phyloP scores from a whole-genome alignment of 306 rosid genomes.

The Mucuna pruriens region DNA sequence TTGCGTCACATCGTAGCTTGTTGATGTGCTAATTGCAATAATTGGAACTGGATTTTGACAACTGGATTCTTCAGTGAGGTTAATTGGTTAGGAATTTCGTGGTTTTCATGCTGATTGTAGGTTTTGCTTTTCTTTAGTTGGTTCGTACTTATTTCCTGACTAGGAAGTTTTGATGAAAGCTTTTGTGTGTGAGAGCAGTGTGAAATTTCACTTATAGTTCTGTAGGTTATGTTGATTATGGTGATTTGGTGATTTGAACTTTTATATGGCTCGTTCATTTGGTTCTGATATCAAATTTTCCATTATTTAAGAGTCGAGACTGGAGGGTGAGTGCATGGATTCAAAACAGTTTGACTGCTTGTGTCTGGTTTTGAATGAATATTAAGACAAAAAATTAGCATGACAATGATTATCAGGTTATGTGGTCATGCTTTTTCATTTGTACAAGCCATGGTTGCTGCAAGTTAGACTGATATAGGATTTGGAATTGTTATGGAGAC shows the following conservation, averaged over 20 bases:
- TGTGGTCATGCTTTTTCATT: not conserved
- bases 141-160: slow-evolving; percentile 1
- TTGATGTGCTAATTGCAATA: not conserved
- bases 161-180: not conserved
- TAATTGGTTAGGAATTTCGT: slow-evolving; percentile 7
- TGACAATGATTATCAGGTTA: not conserved
- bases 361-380: slow-evolving; percentile 15
- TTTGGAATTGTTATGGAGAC: not conserved
- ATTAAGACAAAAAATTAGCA: not conserved
- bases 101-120: not conserved
- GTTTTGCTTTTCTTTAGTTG: slow-evolving; percentile 17
- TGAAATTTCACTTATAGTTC: slow-evolving; percentile 10
- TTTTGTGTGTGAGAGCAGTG: not conserved
- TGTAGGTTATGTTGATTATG: slow-evolving; percentile 28
- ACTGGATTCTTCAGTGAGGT: slow-evolving; percentile 9
- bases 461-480: slow-evolving; percentile 9
- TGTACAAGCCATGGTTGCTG: slow-evolving; percentile 7
- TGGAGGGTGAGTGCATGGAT: slow-evolving; percentile 1
- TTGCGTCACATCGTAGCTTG: not conserved
- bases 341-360: not conserved
- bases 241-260: slow-evolving; percentile 32
- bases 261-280: slow-evolving; percentile 7
- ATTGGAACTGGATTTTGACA: slow-evolving; percentile 1
- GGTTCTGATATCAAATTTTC: not conserved
- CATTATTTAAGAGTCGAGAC: slow-evolving; percentile 25